Percentiles rank a stretch among this genome's conserved stretches.
phyloP scores from a whole-genome alignment of 257 asterid genomes.

The Jaltomata sinuosa region DNA sequence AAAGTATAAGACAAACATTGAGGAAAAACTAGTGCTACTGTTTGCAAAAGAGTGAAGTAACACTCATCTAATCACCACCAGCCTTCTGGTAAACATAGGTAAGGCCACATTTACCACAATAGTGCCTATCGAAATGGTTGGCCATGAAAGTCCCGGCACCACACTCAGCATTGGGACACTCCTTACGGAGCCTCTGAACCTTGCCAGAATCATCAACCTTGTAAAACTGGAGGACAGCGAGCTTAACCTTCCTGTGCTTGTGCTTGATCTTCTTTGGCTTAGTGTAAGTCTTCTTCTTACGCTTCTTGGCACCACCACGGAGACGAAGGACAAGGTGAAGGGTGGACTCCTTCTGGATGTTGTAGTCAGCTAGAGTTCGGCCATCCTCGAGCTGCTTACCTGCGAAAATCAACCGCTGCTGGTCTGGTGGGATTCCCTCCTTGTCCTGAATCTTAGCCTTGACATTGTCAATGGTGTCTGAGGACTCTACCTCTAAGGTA shows the following conservation, averaged over 20 bases:
- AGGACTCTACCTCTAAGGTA: constrained; percentile 33
- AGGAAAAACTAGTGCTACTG: background rate
- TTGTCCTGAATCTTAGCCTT: constrained; percentile 30
- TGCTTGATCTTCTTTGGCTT: constrained; percentile 37
- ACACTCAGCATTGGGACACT: constrained; percentile 33
- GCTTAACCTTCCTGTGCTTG: constrained; percentile 34
- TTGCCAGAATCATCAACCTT: constrained; percentile 31
- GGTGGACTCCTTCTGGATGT: constrained; percentile 35
- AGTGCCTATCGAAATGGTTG: constrained; percentile 31
- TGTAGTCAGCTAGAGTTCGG: constrained; percentile 31
- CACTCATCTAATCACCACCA: constrained; percentile 14
- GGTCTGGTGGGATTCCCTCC: constrained; percentile 31
- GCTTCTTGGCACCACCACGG: constrained; percentile 34
- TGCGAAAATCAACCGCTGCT: constrained; percentile 27
- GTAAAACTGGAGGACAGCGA: constrained; percentile 25
- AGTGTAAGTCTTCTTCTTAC: constrained; percentile 38
- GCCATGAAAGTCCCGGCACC: constrained; percentile 38
- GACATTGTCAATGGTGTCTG: constrained; percentile 30
- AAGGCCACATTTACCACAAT: constrained; percentile 32
- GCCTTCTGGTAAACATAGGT: constrained; percentile 39
- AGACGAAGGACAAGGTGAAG: constrained; percentile 35
- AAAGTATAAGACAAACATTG: background rate
- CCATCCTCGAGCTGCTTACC: constrained; percentile 35
- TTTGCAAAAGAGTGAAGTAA: background rate
- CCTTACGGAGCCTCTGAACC: constrained; percentile 29